Conservation (phyloP, 2,329 filamentous ascomycete genomes). For the Bipolaris oryzae region DNA sequence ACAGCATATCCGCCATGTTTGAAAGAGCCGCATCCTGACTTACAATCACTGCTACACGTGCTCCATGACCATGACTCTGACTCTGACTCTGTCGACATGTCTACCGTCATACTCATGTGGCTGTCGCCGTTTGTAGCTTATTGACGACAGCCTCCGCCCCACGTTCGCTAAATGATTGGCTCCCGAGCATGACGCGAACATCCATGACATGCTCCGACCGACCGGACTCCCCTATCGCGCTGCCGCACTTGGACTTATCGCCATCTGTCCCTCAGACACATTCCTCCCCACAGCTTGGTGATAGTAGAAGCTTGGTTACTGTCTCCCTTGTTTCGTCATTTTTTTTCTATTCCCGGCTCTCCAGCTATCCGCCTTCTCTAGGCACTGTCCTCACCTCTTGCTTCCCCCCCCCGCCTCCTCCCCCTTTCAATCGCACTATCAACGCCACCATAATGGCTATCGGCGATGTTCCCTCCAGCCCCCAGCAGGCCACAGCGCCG, state of each 20-base stretch:
- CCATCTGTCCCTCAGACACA: conserved; percentile 21
- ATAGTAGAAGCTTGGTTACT: conserved; percentile 4
- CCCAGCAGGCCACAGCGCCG: conserved; percentile 25
- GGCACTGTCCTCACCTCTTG: neutral
- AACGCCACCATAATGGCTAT: conserved; percentile 43
- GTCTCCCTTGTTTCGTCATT: neutral
- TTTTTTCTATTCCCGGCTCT: neutral
- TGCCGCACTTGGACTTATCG: conserved; percentile 20
- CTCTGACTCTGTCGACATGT: neutral
- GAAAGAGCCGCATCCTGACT: neutral
- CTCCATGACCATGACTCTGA: neutral
- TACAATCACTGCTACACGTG: neutral
- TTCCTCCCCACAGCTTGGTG: conserved; percentile 2
- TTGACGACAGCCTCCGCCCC: conserved; percentile 19
- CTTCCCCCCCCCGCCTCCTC: neutral
- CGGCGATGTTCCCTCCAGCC: conserved; percentile 30
- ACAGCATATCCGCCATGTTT: neutral
- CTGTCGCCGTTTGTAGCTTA: conserved; percentile 13
- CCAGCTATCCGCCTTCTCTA: neutral
- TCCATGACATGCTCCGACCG: conserved; percentile 18
- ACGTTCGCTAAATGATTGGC: conserved; percentile 38
- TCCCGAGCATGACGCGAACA: conserved; percentile 27
- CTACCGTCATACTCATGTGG: conserved; percentile 23
- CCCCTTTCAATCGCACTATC: conserved; percentile 2
- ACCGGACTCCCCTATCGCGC: conserved; percentile 29